Conservation (phyloP, 768 basidiomycete genomes). For the Boletus fagicola region DNA sequence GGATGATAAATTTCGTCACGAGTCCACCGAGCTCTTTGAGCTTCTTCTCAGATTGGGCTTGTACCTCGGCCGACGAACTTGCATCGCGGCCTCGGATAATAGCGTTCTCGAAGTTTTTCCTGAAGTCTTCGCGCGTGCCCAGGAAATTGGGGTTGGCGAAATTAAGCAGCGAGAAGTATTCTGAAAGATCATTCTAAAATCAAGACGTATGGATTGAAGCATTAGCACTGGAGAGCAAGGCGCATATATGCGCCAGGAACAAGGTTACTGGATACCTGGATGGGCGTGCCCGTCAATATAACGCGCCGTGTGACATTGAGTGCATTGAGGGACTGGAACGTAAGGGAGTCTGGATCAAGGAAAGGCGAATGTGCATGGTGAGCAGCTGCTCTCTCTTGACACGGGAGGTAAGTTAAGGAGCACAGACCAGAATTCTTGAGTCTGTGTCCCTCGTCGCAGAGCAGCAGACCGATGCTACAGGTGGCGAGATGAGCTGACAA, state of each 20-base stretch:
- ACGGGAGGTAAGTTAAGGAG: background rate
- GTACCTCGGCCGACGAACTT: constrained; percentile 73
- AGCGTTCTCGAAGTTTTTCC: constrained; percentile 91
- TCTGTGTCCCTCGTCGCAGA: constrained; percentile 96
- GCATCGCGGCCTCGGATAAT: constrained; percentile 92
- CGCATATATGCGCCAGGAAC: constrained; percentile 3
- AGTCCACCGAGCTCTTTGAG: constrained; percentile 85
- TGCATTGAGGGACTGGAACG: constrained; percentile 78
- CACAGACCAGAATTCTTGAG: constrained; percentile 88
- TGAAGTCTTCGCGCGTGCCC: constrained; percentile 85
- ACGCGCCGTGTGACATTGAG: constrained; percentile 89
- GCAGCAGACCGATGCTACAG: constrained; percentile 84
- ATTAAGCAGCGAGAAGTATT: constrained; percentile 91
- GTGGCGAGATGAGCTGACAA: constrained; percentile 72
- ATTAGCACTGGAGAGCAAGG: background rate
- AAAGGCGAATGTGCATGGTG: constrained; percentile 1
- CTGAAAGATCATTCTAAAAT: constrained; percentile 84
- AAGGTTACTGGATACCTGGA: constrained; percentile 54
- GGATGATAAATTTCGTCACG: constrained; percentile 92
- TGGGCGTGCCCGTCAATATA: constrained; percentile 91
- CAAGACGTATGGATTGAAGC: background rate
- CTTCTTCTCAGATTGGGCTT: constrained; percentile 83
- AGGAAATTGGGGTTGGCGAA: constrained; percentile 92
- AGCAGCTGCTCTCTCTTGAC: background rate
- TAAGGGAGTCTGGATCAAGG: constrained; percentile 64